These are phyloP conservation scores for Vigna unguiculata DNA, from an alignment of 306 rosid genomes.

Conservation along the genomic window DNA sequence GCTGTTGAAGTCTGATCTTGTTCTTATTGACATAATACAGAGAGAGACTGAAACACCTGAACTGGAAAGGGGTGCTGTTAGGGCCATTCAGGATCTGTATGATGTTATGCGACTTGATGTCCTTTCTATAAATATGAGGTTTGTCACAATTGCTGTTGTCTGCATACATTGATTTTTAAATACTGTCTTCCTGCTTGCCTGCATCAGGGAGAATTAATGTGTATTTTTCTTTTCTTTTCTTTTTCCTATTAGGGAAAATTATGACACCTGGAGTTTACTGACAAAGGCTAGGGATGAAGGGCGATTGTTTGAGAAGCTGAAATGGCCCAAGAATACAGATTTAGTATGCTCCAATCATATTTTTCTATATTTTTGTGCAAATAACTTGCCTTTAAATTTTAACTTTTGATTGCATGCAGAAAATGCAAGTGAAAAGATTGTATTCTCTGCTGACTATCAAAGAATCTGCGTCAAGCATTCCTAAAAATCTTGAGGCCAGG, in stretches of 20 bases:
- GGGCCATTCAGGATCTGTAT: conserved; percentile 90
- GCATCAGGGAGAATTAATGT: conserved; percentile 16
- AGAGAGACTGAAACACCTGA: conserved; percentile 69
- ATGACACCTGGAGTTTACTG: conserved; percentile 74
- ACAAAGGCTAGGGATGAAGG: conserved; percentile 76
- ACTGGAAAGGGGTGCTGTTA: conserved; percentile 77
- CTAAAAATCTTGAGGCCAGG: conserved; percentile 91
- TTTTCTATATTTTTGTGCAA: conserved; percentile 16
- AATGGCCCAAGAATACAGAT: conserved; percentile 78
- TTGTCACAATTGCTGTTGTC: conserved; percentile 31
- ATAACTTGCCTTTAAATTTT: conserved; percentile 27
- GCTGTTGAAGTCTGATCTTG: not conserved
- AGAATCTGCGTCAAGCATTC: conserved; percentile 90
- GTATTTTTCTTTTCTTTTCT: conserved; percentile 22
- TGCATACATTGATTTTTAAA: conserved; percentile 6
- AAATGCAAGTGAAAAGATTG: conserved; percentile 79
- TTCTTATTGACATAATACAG: conserved; percentile 51
- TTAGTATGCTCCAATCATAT: conserved; percentile 60
- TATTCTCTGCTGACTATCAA: conserved; percentile 82
- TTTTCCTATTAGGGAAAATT: conserved; percentile 61
- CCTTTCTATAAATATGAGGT: conserved; percentile 78
- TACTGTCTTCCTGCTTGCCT: not conserved
- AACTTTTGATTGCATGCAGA: conserved; percentile 55
- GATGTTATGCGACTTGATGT: conserved; percentile 81
- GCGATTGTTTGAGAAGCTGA: conserved; percentile 77